phyloP scores from a whole-genome alignment of 306 rosid species.

The Trichosanthes truncata region DNA sequence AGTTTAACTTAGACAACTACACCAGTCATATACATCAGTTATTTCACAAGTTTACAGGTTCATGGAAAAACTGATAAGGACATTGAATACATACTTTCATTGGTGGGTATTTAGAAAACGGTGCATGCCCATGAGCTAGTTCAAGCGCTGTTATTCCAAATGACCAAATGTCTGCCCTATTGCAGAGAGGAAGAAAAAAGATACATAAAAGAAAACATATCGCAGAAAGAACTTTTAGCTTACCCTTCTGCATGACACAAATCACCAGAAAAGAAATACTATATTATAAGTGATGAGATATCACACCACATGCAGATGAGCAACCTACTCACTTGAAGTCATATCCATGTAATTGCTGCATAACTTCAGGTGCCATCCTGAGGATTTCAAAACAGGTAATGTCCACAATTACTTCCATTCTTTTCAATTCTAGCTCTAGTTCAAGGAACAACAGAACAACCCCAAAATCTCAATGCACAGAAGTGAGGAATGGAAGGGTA shows the following conservation, averaged over 20 bases:
- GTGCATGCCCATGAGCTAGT: slow-evolving; percentile 99
- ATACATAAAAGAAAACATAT: neutral
- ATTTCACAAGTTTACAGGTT: neutral
- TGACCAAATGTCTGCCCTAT: slow-evolving; percentile 95
- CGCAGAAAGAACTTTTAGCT: neutral
- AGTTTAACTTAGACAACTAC: neutral
- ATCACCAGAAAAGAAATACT: neutral
- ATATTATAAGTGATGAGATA: neutral
- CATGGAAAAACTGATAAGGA: neutral
- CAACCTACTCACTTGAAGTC: slow-evolving; percentile 75
- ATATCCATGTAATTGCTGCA: slow-evolving; percentile 98
- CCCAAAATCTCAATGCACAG: slow-evolving; percentile 7
- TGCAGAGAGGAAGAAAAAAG: neutral
- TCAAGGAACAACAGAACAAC: neutral
- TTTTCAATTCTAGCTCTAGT: neutral
- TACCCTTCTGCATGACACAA: neutral
- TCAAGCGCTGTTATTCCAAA: slow-evolving; percentile 95
- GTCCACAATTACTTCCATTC: neutral
- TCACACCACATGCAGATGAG: slow-evolving; percentile 10
- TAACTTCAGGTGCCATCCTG: slow-evolving; percentile 99
- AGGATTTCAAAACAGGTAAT: neutral
- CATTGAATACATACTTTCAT: slow-evolving; percentile 63
- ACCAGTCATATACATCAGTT: neutral
- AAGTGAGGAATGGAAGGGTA: slow-evolving; percentile 15
- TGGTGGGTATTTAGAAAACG: slow-evolving; percentile 91